Conservation (phyloP, 371 early-diverging fungal genomes). For the Nematocida displodere region DNA sequence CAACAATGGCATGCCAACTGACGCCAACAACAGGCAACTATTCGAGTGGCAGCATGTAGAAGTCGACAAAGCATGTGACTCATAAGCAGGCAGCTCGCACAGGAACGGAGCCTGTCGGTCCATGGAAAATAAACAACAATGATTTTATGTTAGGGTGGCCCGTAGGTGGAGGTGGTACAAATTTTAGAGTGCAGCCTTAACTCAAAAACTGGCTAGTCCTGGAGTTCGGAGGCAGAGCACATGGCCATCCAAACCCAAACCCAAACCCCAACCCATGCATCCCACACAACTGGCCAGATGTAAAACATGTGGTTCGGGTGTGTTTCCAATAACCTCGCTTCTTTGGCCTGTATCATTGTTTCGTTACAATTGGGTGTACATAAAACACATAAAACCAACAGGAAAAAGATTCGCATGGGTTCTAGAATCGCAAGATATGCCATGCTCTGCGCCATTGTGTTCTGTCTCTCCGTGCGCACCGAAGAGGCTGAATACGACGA, state of each 20-base stretch:
- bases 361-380: neutral
- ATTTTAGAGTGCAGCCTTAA: no score
- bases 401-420: neutral
- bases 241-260: no score
- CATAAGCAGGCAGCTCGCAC: neutral
- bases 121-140: neutral
- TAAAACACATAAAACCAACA: constrained; percentile 36
- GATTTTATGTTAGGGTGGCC: no score
- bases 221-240: no score
- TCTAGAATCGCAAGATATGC: neutral
- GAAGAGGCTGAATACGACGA: constrained; percentile 28
- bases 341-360: no score
- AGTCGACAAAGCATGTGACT: neutral
- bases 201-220: no score
- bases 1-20: constrained; percentile 3
- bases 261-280: no score
- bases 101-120: neutral
- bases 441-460: neutral
- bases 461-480: neutral
- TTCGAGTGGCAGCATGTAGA: constrained; percentile 21
- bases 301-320: no score
- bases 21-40: constrained; percentile 23
- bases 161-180: no score
- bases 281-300: no score
- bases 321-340: no score